A percentile compares a stretch with the other conserved stretches of the same genome.
phyloP scores from a whole-genome alignment of 192 early-diverging fungal species.

The Coemansia sp. region DNA sequence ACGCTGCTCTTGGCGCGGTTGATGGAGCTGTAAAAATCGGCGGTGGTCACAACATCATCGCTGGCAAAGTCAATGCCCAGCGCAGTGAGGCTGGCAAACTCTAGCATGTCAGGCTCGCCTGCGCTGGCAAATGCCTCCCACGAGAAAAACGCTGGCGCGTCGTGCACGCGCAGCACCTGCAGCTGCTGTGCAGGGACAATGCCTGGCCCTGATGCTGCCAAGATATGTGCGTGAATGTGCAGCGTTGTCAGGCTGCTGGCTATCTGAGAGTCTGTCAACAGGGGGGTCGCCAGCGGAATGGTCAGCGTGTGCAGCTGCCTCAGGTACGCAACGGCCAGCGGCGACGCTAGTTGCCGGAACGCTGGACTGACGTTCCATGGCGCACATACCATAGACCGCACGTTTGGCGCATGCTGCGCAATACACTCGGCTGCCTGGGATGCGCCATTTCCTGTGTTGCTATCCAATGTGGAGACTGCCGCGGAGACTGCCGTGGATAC shows the following conservation, averaged over 20 bases:
- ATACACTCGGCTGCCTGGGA: neutral
- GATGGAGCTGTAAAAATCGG: slow-evolving; percentile 18
- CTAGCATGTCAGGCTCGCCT: neutral
- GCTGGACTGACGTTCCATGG: neutral
- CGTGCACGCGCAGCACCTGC: slow-evolving; percentile 17
- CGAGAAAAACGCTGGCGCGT: slow-evolving; percentile 34
- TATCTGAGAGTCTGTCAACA: neutral
- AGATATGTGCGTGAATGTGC: slow-evolving; percentile 21
- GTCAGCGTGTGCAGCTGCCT: neutral
- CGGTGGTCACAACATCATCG: slow-evolving; percentile 32
- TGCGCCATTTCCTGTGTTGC: neutral
- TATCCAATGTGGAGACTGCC: neutral
- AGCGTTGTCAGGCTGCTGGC: slow-evolving; percentile 15
- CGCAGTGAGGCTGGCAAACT: slow-evolving; percentile 16
- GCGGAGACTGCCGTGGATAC: neutral
- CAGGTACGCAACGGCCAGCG: neutral
- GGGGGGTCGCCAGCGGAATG: neutral
- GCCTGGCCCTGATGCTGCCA: neutral
- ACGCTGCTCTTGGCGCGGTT: slow-evolving; percentile 7
- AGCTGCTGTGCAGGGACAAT: slow-evolving; percentile 10
- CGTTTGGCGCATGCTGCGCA: neutral
- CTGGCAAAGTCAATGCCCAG: slow-evolving; percentile 35
- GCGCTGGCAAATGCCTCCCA: slow-evolving; percentile 30
- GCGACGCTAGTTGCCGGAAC: neutral
- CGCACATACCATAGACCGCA: neutral